Percentiles rank a stretch among this genome's conserved stretches.
phyloP scores from a whole-genome alignment of 441 rosid genomes.

The Bocquillonia castaneifolia region DNA sequence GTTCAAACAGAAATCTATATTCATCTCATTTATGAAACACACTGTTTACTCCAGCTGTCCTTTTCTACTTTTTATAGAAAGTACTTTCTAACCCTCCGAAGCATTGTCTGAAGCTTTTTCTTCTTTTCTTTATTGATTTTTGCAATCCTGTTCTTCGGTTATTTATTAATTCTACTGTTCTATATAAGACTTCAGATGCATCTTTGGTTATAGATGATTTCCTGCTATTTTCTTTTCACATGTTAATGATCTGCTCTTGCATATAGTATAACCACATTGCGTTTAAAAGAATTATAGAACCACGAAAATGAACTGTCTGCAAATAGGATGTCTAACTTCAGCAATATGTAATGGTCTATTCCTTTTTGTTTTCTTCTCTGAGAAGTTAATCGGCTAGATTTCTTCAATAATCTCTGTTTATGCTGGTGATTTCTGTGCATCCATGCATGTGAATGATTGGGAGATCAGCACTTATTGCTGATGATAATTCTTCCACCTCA shows the following conservation, averaged over 20 bases:
- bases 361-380: neutral
- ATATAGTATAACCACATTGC: neutral
- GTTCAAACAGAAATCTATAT: neutral
- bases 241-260: constrained; percentile 2
- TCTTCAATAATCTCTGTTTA: constrained; percentile 9
- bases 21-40: neutral
- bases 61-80: neutral
- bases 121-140: neutral
- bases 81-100: neutral
- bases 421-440: neutral
- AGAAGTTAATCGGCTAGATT: neutral
- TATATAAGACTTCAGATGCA: neutral
- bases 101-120: neutral
- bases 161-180: neutral
- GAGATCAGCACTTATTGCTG: neutral
- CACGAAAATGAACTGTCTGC: neutral
- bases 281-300: neutral
- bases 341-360: neutral
- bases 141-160: neutral
- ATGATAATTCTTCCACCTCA: constrained; percentile 24
- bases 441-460: neutral
- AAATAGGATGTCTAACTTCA: neutral
- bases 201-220: neutral
- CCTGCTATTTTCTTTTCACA: neutral
- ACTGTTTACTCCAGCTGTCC: neutral